phyloP scores from a whole-genome alignment of 108 stramenopile species.

The Cyclotella choctawhatcheeana region DNA sequence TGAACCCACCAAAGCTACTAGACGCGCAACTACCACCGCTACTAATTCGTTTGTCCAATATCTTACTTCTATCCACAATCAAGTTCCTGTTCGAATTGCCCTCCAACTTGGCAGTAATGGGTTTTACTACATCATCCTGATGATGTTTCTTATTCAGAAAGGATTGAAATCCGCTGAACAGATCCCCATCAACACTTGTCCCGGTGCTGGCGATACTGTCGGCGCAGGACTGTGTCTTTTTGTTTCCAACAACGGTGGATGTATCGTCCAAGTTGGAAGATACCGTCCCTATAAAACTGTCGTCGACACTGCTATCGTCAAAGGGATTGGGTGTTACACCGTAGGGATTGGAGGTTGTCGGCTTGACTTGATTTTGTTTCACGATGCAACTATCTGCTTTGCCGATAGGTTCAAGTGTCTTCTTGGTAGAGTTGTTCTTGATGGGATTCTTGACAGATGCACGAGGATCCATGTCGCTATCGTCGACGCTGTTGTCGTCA shows the following conservation, averaged over 20 bases:
- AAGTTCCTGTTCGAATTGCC: neutral
- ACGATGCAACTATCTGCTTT: too few relatives aligned
- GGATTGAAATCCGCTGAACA: constrained; percentile 11
- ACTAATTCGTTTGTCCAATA: neutral
- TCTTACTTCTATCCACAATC: neutral
- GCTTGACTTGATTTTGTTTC: too few relatives aligned
- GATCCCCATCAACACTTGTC: constrained; percentile 4
- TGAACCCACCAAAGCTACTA: neutral
- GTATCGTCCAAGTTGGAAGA: too few relatives aligned
- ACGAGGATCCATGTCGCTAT: neutral
- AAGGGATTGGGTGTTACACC: neutral
- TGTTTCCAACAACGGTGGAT: too few relatives aligned
- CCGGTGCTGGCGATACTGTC: too few relatives aligned
- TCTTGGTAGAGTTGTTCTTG: too few relatives aligned
- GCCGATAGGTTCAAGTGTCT: too few relatives aligned
- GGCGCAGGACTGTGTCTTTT: too few relatives aligned
- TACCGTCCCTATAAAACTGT: too few relatives aligned
- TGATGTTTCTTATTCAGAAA: too few relatives aligned
- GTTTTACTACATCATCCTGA: too few relatives aligned
- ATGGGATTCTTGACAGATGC: too few relatives aligned
- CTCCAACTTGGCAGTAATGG: neutral
- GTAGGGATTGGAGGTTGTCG: neutral
- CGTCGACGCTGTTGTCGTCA: constrained; percentile 16
- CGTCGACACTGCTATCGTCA: constrained; percentile 7
- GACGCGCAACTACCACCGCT: neutral